Percentiles rank a stretch among this genome's conserved stretches.
These are phyloP conservation scores for Hygrocybe punicea DNA, from an alignment of 768 basidiomycete species.

Conservation along the genomic window DNA sequence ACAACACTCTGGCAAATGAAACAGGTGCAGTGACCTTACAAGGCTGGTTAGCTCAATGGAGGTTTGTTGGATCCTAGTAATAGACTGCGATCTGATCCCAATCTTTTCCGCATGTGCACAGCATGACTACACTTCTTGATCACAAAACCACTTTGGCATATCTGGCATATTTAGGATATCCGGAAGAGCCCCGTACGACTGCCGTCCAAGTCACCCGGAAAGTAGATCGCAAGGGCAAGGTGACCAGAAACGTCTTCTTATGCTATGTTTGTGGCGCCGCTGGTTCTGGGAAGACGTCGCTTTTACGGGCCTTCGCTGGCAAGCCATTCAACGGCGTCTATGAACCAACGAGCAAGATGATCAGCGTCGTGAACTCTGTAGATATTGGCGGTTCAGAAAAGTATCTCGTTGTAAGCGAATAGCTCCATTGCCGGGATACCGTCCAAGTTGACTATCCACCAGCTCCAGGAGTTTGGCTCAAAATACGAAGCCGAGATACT, in stretches of 20 bases:
- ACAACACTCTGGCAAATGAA: slow-evolving; percentile 84
- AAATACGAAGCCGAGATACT: slow-evolving; percentile 90
- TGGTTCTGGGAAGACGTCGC: slow-evolving; percentile 89
- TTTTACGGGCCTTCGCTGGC: slow-evolving; percentile 81
- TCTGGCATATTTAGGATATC: slow-evolving; percentile 93
- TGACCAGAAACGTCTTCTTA: slow-evolving; percentile 86
- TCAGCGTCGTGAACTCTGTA: slow-evolving; percentile 91
- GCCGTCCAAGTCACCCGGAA: slow-evolving; percentile 86
- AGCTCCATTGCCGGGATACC: not conserved
- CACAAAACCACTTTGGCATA: slow-evolving; percentile 89
- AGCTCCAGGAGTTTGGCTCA: slow-evolving; percentile 98
- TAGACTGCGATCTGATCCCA: not conserved
- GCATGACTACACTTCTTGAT: slow-evolving; percentile 97
- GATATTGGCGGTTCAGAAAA: slow-evolving; percentile 94
- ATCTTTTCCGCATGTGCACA: slow-evolving; percentile 28
- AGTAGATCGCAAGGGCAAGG: slow-evolving; percentile 79
- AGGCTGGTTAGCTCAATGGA: slow-evolving; percentile 98
- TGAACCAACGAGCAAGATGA: slow-evolving; percentile 85
- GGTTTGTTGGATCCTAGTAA: slow-evolving; percentile 45
- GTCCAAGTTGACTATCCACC: slow-evolving; percentile 5
- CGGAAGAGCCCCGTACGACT: slow-evolving; percentile 69
- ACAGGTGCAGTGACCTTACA: slow-evolving; percentile 90
- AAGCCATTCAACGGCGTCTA: slow-evolving; percentile 73
- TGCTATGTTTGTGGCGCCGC: slow-evolving; percentile 94
- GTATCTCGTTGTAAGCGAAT: slow-evolving; percentile 81